These are phyloP conservation scores for Plectosphaerella cucumerina DNA, from an alignment of 2,329 filamentous ascomycete genomes.

Conservation along the genomic window DNA sequence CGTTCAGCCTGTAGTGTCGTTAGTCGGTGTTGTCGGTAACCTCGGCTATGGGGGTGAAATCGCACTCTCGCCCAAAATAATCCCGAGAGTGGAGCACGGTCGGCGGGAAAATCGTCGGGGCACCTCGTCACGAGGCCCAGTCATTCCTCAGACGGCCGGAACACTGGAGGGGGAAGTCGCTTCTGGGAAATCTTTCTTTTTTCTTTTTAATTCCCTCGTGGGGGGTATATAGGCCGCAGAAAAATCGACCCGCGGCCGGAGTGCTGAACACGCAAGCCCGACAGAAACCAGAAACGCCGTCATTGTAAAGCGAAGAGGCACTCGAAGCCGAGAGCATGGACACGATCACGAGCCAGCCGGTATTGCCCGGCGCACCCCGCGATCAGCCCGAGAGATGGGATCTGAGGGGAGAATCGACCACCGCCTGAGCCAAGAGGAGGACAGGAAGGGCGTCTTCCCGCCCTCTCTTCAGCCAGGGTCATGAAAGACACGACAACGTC, in stretches of 20 bases:
- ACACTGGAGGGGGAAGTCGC: too few species aligned
- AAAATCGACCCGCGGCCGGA: not conserved
- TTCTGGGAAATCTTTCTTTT: not conserved
- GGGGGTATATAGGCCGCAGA: not conserved
- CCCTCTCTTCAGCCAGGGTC: not conserved
- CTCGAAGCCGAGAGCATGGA: not conserved
- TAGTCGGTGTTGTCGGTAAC: constrained; percentile 7
- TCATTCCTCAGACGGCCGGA: too few species aligned
- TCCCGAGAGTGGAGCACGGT: constrained; percentile 13
- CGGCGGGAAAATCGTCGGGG: not conserved
- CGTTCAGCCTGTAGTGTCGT: not conserved
- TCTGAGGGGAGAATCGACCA: not conserved
- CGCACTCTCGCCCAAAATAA: constrained; percentile 8
- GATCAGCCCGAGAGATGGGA: not conserved
- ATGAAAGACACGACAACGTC: not conserved
- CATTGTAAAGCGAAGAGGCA: not conserved
- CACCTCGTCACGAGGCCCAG: not conserved
- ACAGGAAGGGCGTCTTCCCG: too few species aligned
- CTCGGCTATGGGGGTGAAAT: constrained; percentile 11
- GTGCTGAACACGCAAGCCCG: not conserved
- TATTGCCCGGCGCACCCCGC: not conserved
- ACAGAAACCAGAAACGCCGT: not conserved
- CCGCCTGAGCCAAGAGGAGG: not conserved
- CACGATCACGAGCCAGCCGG: not conserved
- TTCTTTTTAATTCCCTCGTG: not conserved